Conservation (phyloP, 2,329 filamentous ascomycete species). For the Pseudogymnoascus sp. region DNA sequence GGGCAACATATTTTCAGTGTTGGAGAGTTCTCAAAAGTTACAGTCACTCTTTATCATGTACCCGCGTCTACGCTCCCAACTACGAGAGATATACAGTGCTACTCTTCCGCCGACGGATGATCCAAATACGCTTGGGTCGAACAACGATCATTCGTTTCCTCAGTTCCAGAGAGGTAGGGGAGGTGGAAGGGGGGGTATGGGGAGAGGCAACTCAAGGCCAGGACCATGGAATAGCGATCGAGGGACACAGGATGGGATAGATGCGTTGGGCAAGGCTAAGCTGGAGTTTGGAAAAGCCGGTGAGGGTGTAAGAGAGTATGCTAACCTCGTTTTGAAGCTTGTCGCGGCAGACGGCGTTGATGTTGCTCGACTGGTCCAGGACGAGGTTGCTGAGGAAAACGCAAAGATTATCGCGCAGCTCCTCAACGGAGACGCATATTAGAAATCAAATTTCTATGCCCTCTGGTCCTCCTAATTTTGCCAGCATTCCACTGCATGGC, state of each 20-base stretch:
- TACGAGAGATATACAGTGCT: slow-evolving; percentile 40
- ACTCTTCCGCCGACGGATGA: slow-evolving; percentile 36
- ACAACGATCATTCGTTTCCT: slow-evolving; percentile 11
- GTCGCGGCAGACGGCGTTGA: slow-evolving; percentile 30
- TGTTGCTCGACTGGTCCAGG: slow-evolving; percentile 33
- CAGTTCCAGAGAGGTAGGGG: slow-evolving; percentile 6
- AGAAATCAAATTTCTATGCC: background rate
- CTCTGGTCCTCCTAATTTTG: background rate
- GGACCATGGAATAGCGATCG: slow-evolving; percentile 47
- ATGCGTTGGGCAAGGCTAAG: slow-evolving; percentile 43
- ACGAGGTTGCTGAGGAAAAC: slow-evolving; percentile 38
- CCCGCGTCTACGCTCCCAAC: slow-evolving; percentile 38
- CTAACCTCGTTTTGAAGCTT: slow-evolving; percentile 45
- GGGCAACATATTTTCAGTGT: slow-evolving; percentile 40
- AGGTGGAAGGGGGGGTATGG: background rate
- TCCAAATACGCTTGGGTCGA: background rate
- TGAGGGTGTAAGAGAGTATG: slow-evolving; percentile 52
- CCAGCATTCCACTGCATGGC: background rate
- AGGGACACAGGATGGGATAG: slow-evolving; percentile 47
- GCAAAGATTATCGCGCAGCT: slow-evolving; percentile 41
- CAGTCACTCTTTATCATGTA: slow-evolving; percentile 43
- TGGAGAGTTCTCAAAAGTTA: slow-evolving; percentile 43
- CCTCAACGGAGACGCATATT: slow-evolving; percentile 34
- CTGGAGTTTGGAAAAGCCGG: slow-evolving; percentile 44
- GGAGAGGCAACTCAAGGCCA: slow-evolving; percentile 6